Percentiles rank a stretch among this genome's conserved stretches.
Conservation (phyloP, 805 yeast genomes). For the Myxozyma melibiosi region DNA sequence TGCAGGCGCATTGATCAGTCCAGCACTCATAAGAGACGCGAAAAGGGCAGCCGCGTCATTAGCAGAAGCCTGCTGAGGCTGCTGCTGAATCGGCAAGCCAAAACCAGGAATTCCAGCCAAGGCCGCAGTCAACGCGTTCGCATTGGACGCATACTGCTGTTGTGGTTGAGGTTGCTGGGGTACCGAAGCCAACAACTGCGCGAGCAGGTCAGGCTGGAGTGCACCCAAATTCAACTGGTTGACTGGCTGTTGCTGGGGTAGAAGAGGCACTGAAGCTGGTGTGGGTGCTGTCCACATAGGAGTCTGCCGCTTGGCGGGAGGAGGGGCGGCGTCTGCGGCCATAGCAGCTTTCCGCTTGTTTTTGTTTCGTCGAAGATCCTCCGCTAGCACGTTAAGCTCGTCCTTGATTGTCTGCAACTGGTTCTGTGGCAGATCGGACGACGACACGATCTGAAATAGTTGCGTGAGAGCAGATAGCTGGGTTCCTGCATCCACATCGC, state of each 20-base stretch:
- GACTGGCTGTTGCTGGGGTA: background rate
- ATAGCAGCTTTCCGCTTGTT: conserved; percentile 22
- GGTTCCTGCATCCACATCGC: conserved; percentile 37
- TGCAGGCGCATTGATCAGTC: conserved; percentile 29
- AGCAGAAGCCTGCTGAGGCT: conserved; percentile 3
- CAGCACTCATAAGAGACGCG: conserved; percentile 38
- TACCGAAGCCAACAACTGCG: conserved; percentile 12
- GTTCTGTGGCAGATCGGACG: conserved; percentile 25
- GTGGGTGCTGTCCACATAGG: conserved; percentile 20
- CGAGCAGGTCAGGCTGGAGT: conserved; percentile 20
- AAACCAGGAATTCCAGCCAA: conserved; percentile 8
- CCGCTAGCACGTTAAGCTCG: conserved; percentile 18
- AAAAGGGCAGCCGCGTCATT: conserved; percentile 26
- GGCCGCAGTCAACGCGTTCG: background rate
- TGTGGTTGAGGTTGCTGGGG: conserved; percentile 2
- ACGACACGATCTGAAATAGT: conserved; percentile 28
- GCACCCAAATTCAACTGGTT: background rate
- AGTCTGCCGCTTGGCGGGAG: conserved; percentile 19
- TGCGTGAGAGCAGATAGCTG: conserved; percentile 28
- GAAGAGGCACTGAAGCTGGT: conserved; percentile 5
- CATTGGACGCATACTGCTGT: background rate
- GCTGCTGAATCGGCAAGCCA: background rate
- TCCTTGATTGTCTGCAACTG: conserved; percentile 29
- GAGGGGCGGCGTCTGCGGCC: background rate
- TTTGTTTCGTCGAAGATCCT: conserved; percentile 10